These are phyloP conservation scores for Metschnikowia peoriensis DNA, from an alignment of 805 yeast genomes.

Conservation along the genomic window DNA sequence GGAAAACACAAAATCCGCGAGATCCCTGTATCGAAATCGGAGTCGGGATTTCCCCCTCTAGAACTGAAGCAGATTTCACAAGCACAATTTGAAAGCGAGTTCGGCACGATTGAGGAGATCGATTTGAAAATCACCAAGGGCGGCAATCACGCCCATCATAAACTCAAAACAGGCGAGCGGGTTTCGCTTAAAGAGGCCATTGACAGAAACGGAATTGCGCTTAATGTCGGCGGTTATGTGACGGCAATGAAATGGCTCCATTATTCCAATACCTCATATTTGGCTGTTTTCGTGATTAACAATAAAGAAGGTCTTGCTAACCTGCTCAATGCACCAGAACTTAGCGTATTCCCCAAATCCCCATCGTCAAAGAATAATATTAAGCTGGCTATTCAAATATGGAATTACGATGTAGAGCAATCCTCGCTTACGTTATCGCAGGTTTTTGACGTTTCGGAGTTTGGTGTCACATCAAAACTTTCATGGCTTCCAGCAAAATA, in stretches of 20 bases:
- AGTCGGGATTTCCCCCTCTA: constrained; percentile 14
- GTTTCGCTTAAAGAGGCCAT: constrained; percentile 15
- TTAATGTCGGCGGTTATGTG: constrained; percentile 52
- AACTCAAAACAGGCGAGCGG: constrained; percentile 7
- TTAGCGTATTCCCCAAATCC: constrained; percentile 28
- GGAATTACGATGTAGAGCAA: constrained; percentile 29
- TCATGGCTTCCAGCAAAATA: constrained; percentile 40
- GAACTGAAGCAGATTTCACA: constrained; percentile 12
- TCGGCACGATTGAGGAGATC: constrained; percentile 18
- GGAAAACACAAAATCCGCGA: constrained; percentile 14
- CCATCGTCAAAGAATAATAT: constrained; percentile 7
- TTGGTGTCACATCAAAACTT: constrained; percentile 46
- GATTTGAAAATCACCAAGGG: constrained; percentile 19
- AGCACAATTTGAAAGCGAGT: constrained; percentile 20
- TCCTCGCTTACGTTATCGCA: constrained; percentile 27
- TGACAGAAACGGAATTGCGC: constrained; percentile 36
- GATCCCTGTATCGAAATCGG: constrained; percentile 3
- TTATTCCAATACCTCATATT: constrained; percentile 23
- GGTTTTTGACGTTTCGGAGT: constrained; percentile 31
- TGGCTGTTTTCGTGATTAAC: constrained; percentile 53
- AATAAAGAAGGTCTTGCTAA: constrained; percentile 22
- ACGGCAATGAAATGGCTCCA: constrained; percentile 56
- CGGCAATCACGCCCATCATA: constrained; percentile 3
- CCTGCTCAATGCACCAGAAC: constrained; percentile 24
- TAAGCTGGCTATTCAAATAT: constrained; percentile 45